A percentile compares a stretch with the other conserved stretches of the same genome.
phyloP scores from a whole-genome alignment of 129 eudicot genomes.

The Mikania micrantha region DNA sequence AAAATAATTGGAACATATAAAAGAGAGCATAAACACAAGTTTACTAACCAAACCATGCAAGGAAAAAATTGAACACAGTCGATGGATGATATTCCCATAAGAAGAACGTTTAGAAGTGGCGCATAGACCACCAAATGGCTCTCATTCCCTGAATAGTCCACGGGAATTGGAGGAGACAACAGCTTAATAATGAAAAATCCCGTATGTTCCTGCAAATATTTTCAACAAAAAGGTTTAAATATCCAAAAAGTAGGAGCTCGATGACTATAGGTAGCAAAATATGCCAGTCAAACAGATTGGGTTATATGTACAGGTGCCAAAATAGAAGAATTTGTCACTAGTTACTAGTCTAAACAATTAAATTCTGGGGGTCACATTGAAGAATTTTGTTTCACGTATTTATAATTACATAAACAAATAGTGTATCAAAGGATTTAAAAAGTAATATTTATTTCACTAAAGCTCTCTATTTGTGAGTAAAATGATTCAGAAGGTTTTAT shows the following conservation, averaged over 20 bases:
- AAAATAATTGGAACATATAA: neutral
- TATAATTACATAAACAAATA: neutral
- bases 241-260: neutral
- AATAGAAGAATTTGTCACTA: neutral
- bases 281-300: neutral
- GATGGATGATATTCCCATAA: slow-evolving; percentile 71
- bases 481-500: neutral
- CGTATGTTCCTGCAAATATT: slow-evolving; percentile 66
- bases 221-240: slow-evolving; percentile 1
- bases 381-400: neutral
- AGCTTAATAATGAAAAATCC: slow-evolving; percentile 58
- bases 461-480: neutral
- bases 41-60: slow-evolving; percentile 87
- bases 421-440: neutral
- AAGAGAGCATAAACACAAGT: neutral
- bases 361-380: neutral
- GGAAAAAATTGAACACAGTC: slow-evolving; percentile 83
- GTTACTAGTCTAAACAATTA: neutral
- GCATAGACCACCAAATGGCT: slow-evolving; percentile 77
- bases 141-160: slow-evolving; percentile 64
- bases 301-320: neutral
- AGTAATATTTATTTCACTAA: neutral
- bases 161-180: slow-evolving; percentile 76
- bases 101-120: slow-evolving; percentile 73
- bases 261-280: neutral